Evolutionary conservation across 257 asterid species (phyloP).

Genomic region (Primulina huaijiensis): DNA sequence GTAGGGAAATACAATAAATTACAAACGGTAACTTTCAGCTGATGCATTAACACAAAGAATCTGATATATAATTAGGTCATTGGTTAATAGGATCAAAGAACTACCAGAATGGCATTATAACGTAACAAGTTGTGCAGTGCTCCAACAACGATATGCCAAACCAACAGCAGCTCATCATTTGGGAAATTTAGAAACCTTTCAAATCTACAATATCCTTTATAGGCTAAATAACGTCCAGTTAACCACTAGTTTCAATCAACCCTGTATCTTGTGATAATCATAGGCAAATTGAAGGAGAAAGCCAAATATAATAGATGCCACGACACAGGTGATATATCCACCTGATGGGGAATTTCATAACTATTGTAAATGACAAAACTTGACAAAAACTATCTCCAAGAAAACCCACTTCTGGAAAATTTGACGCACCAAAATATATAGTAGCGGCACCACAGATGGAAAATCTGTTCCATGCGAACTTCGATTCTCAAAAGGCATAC

Average conservation of each 20-base stretch:
- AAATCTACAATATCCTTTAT: neutral
- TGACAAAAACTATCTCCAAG: neutral
- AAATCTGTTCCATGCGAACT: neutral
- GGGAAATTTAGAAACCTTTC: too few relatives aligned
- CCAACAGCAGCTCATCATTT: neutral
- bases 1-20: slow-evolving; percentile 10
- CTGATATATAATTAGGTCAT: neutral
- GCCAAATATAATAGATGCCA: neutral
- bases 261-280: neutral
- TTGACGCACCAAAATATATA: neutral
- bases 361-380: neutral
- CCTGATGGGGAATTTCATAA: neutral
- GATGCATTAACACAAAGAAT: slow-evolving; percentile 1
- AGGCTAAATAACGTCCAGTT: neutral
- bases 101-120: neutral
- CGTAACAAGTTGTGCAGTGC: slow-evolving; percentile 3
- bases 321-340: neutral
- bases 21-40: slow-evolving; percentile 7
- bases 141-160: slow-evolving; percentile 2
- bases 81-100: neutral
- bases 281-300: neutral
- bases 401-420: neutral
- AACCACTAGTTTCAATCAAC: neutral
- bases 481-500: neutral
- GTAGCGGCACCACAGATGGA: neutral